Base-by-base conservation (phyloP, 805 yeast genomes). In the Zygosaccharomyces siamensis region DNA sequence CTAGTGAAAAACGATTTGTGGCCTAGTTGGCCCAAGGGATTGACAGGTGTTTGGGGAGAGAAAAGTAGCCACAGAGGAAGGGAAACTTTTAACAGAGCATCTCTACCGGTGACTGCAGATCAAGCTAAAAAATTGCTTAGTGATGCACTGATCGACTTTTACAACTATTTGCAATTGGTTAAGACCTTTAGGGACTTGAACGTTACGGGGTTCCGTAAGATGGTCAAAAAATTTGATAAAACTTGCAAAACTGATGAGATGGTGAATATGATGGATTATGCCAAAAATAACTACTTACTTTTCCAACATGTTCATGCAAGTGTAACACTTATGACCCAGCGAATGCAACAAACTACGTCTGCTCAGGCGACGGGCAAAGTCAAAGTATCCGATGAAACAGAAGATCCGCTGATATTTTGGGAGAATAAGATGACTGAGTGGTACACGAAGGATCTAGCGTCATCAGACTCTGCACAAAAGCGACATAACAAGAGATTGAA, bases 151-250 rank as follows among this genome's bases (percentile, higher is more conserved):
- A 52, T 65, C 12, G 68, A 65, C 30, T 64, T 52, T 47, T 66
- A 64, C 46, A 54, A 62, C 21, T 64, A 52, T 45, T 46, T 65
- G 39, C 69, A 65, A 51, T 49, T 66, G 48, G 58, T 65, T 24
- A 66, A 64, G 43, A 60, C 65, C 14, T 93, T 82, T 64, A 75
- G 87, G 55, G 72, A 83, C 42, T 67, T 90, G 57, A 93, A 93
- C 67, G 75, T 89, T 27, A 89, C 96, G 0, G 99, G 95, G 0
- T 81, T 90, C 59, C 77, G 96, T 45, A 93, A 93, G 60, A 82
- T 93, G 59, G 74, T 89, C 50, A 93, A 93, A 62, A 93, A 93
- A 65, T 90, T 80, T 63, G 99, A 93, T 67, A 93, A 93, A 60
- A 55, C 60, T 3, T 58, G 63, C 41, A 48, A 56, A 27, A 61